phyloP scores from a whole-genome alignment of 1,139 yeast genomes.

The Taphrina sp. region DNA sequence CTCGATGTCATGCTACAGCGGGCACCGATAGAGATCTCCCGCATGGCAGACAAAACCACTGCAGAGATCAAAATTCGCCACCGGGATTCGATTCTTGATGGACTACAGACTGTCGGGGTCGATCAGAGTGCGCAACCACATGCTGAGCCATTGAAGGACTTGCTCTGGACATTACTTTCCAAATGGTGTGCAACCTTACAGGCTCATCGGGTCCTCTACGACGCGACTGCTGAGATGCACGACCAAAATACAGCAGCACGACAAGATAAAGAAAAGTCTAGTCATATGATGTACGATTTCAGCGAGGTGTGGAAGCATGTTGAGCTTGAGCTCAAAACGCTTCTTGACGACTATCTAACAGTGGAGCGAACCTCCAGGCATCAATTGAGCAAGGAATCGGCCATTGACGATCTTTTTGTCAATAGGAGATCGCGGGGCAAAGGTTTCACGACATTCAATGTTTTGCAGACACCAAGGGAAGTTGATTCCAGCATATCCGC shows the following conservation, averaged over 20 bases:
- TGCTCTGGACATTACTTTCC: conserved; percentile 35
- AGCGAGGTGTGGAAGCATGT: conserved; percentile 33
- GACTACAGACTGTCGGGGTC: not conserved
- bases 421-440: not conserved
- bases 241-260: not conserved
- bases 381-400: conserved; percentile 3
- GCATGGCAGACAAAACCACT: conserved; percentile 59
- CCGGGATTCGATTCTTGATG: not conserved
- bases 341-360: conserved; percentile 29
- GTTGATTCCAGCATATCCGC: not conserved
- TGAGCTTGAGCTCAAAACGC: conserved; percentile 29
- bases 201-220: conserved; percentile 31
- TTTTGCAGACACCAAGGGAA: not conserved
- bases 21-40: conserved; percentile 52
- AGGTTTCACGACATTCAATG: not conserved
- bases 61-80: conserved; percentile 55
- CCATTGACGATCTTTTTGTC: conserved; percentile 6
- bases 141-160: conserved; percentile 27
- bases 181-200: conserved; percentile 33
- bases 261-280: not conserved
- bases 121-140: conserved; percentile 1
- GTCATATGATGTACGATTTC: conserved; percentile 15
- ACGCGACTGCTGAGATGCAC: conserved; percentile 13
- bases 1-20: conserved; percentile 56
- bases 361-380: not conserved